Conservation (phyloP, 441 rosid genomes). For the Biscutella auriculata region DNA sequence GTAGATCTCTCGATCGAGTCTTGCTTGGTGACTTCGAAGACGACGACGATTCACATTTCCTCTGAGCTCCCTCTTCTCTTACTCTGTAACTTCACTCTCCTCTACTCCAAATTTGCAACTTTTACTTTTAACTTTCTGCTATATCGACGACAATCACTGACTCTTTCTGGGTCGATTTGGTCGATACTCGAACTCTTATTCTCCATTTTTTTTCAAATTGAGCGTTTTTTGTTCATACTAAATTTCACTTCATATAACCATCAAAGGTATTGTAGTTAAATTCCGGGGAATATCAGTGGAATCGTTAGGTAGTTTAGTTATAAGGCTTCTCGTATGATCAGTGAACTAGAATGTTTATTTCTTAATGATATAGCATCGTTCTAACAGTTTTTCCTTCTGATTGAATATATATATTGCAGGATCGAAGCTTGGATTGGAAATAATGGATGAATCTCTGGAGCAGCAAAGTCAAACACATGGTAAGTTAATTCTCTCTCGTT, state of each 20-base stretch:
- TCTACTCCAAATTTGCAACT: background rate
- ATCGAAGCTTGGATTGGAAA: background rate
- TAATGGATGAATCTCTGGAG: slow-evolving; percentile 45
- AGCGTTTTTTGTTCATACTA: background rate
- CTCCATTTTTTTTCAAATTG: background rate
- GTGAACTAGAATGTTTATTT: background rate
- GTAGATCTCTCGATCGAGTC: background rate
- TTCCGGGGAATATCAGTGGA: background rate
- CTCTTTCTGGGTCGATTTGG: background rate
- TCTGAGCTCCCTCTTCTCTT: background rate
- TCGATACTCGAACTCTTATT: background rate
- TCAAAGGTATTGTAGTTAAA: background rate
- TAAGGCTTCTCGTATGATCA: background rate
- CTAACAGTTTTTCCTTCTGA: background rate
- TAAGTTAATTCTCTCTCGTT: too few species aligned
- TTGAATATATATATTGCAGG: background rate
- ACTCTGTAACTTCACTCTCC: background rate
- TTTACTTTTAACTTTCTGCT: background rate
- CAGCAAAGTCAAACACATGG: slow-evolving; percentile 35
- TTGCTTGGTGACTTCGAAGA: background rate
- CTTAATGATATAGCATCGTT: background rate
- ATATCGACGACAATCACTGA: background rate
- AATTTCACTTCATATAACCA: background rate
- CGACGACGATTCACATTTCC: slow-evolving; percentile 9
- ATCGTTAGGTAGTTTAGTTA: background rate